Evolutionary conservation across 2,329 filamentous ascomycete genomes (phyloP).

Genomic region (Coniochaeta prunicola): DNA sequence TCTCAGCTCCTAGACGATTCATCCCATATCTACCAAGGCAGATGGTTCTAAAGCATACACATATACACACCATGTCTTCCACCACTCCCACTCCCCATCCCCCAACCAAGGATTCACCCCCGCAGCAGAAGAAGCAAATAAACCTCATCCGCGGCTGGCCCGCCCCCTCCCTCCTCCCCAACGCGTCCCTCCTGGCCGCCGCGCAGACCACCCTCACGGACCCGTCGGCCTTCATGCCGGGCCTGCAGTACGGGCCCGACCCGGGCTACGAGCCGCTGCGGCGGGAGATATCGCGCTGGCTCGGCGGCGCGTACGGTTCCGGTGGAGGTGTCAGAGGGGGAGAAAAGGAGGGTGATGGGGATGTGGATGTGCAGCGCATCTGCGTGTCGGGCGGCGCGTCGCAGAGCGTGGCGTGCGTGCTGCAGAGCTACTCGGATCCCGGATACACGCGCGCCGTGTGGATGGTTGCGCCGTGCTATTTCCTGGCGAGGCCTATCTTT

Average conservation of each 20-base stretch:
- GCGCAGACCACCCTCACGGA: slow-evolving; percentile 54
- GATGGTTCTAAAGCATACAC: not conserved
- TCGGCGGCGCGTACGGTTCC: slow-evolving; percentile 59
- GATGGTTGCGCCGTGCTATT: slow-evolving; percentile 77
- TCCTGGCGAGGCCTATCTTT: slow-evolving; percentile 79
- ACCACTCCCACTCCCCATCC: not conserved
- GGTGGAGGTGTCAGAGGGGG: not conserved
- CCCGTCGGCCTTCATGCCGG: slow-evolving; percentile 49
- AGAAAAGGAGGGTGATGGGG: slow-evolving; percentile 8
- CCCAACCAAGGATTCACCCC: not conserved
- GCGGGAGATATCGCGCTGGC: slow-evolving; percentile 61
- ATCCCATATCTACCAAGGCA: not conserved
- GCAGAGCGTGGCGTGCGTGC: slow-evolving; percentile 70
- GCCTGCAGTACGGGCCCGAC: slow-evolving; percentile 75
- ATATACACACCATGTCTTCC: slow-evolving; percentile 1
- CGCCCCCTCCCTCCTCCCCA: slow-evolving; percentile 54
- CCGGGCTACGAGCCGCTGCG: slow-evolving; percentile 65
- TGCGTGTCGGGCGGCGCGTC: slow-evolving; percentile 80
- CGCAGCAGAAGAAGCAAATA: slow-evolving; percentile 34
- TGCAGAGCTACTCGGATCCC: slow-evolving; percentile 77
- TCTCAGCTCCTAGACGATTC: not conserved
- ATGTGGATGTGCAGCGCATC: slow-evolving; percentile 49
- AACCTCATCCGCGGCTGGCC: slow-evolving; percentile 67
- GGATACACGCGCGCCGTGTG: slow-evolving; percentile 67
- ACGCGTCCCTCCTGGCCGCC: slow-evolving; percentile 52